Percentiles rank a stretch among this genome's conserved stretches.
phyloP scores from a whole-genome alignment of 1,139 yeast genomes.

The Debaryomyces fabryi region DNA sequence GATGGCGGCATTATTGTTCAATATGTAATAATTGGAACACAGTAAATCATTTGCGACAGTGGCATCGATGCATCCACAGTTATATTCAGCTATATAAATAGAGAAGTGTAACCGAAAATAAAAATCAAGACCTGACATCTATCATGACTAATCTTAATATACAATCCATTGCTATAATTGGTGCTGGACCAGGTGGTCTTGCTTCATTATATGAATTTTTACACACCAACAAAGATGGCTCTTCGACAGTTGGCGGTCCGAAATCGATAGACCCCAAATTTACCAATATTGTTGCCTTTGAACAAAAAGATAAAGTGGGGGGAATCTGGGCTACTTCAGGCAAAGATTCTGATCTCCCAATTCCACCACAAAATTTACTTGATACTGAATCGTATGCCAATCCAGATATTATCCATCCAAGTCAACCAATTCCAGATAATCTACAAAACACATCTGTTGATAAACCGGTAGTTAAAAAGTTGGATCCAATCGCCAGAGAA shows the following conservation, averaged over 20 bases:
- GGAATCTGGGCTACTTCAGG: conserved; percentile 27
- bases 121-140: neutral
- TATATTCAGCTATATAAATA: neutral
- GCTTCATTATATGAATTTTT: conserved; percentile 39
- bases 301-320: neutral
- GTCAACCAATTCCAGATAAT: conserved; percentile 20
- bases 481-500: conserved; percentile 18
- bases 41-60: neutral
- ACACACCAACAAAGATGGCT: conserved; percentile 36
- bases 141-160: conserved; percentile 14
- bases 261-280: neutral
- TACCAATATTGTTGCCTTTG: neutral
- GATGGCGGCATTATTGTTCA: too few relatives aligned
- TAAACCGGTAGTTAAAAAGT: conserved; percentile 9
- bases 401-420: conserved; percentile 31
- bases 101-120: neutral
- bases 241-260: conserved; percentile 20
- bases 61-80: neutral
- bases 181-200: conserved; percentile 43
- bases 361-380: conserved; percentile 33
- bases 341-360: conserved; percentile 26
- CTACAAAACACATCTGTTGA: conserved; percentile 15
- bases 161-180: conserved; percentile 35
- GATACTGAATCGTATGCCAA: conserved; percentile 30
- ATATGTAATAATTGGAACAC: neutral